A percentile compares a stretch with the other conserved stretches of the same genome.
Conservation (phyloP, 148 eudicot species). For the Amaranthus palmeri region DNA sequence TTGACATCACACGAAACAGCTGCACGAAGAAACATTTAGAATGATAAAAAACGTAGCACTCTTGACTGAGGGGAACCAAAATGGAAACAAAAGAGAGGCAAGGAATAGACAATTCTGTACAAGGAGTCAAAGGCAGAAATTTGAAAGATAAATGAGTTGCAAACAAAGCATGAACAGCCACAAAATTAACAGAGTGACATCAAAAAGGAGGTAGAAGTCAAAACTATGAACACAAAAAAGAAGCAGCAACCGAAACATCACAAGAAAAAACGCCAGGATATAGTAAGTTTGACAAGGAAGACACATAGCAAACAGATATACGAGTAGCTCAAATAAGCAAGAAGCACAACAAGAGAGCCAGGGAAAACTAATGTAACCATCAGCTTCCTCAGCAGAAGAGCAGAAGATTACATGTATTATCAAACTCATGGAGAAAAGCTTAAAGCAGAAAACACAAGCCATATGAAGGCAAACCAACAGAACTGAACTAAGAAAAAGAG, state of each 20-base stretch:
- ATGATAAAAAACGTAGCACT: background rate
- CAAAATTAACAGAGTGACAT: constrained; percentile 17
- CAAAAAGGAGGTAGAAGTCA: constrained; percentile 14
- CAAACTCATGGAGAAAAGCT: constrained; percentile 43
- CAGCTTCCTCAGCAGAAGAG: constrained; percentile 30
- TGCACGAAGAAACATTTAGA: constrained; percentile 18
- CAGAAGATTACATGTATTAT: constrained; percentile 23
- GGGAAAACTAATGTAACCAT: constrained; percentile 11
- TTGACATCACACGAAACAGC: constrained; percentile 17
- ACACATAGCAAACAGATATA: constrained; percentile 5
- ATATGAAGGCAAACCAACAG: constrained; percentile 27
- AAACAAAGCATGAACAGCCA: constrained; percentile 21
- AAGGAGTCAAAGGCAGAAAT: constrained; percentile 27
- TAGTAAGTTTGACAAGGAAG: constrained; percentile 19
- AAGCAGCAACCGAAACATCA: constrained; percentile 19
- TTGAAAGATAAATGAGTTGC: constrained; percentile 24
- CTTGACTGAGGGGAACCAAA: constrained; percentile 12
- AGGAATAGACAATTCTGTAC: constrained; percentile 12
- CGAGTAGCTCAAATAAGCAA: constrained; percentile 7
- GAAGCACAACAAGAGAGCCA: constrained; percentile 29
- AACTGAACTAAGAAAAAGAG: constrained; percentile 26
- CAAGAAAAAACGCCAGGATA: constrained; percentile 20
- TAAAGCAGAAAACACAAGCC: constrained; percentile 30
- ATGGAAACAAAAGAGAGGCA: constrained; percentile 29
- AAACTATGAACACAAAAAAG: constrained; percentile 25